Conservation (phyloP, 2,329 filamentous ascomycete species). For the Thyridium curvatum region DNA sequence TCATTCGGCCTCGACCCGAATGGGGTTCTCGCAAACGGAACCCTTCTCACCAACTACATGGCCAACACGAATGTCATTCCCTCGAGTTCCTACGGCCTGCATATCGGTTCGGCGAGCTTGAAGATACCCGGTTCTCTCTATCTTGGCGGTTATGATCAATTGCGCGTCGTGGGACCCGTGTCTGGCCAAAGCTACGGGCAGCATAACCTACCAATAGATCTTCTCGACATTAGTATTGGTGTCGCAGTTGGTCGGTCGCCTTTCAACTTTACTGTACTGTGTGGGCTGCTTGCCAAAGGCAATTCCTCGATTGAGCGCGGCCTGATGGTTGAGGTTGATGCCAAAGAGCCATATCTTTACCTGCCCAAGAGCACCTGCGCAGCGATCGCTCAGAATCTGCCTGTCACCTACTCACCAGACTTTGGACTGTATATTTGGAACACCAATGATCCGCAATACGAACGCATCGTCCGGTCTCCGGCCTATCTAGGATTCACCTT, state of each 20-base stretch:
- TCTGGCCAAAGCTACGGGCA: neutral
- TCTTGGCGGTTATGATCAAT: conserved; percentile 33
- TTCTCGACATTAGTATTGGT: conserved; percentile 15
- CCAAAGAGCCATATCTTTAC: conserved; percentile 27
- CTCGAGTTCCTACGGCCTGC: conserved; percentile 34
- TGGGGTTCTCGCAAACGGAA: neutral
- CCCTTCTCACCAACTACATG: neutral
- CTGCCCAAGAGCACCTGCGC: conserved; percentile 33
- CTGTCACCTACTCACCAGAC: conserved; percentile 24
- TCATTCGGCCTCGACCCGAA: neutral
- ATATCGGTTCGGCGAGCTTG: conserved; percentile 29
- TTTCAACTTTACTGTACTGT: conserved; percentile 20
- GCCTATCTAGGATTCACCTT: conserved; percentile 33
- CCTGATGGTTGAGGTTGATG: conserved; percentile 22
- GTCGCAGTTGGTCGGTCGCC: conserved; percentile 35
- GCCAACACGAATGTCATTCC: conserved; percentile 11
- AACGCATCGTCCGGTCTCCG: conserved; percentile 30
- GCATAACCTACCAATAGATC: conserved; percentile 9
- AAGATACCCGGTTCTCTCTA: conserved; percentile 25
- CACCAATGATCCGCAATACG: conserved; percentile 21
- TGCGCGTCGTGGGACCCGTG: conserved; percentile 26
- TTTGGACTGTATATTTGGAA: conserved; percentile 36
- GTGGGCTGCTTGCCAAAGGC: neutral
- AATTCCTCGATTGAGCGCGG: conserved; percentile 15
- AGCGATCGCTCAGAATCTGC: conserved; percentile 27